These are phyloP conservation scores for Eimeria necatrix DNA, from an alignment of 169 alveolate genomes.

Conservation along the genomic window DNA sequence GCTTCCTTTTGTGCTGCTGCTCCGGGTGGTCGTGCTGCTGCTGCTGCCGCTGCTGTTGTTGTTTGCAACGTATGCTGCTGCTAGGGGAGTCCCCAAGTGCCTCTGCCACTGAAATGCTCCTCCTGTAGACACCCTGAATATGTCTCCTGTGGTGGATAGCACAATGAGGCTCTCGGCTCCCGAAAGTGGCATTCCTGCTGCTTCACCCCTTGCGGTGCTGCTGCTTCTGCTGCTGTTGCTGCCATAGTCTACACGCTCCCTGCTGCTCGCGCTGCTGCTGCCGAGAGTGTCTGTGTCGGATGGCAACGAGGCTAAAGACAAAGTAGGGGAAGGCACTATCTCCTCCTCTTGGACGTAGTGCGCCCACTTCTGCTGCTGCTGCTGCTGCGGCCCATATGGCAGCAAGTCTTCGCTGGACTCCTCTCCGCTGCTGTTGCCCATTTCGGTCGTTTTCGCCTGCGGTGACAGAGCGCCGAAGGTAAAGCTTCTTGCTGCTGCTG, in stretches of 20 bases:
- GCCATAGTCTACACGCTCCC: background rate
- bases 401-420: conserved; percentile 15
- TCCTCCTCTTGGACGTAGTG: background rate
- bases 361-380: conserved; percentile 40
- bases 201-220: background rate
- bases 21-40: background rate
- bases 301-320: conserved; percentile 29
- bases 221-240: conserved; percentile 54
- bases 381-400: conserved; percentile 41
- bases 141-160: conserved; percentile 73
- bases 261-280: conserved; percentile 64
- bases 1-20: background rate
- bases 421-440: conserved; percentile 16
- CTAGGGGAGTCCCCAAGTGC: conserved; percentile 66
- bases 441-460: background rate
- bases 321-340: background rate
- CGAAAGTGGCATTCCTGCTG: background rate
- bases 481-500: conserved; percentile 17
- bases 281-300: conserved; percentile 17
- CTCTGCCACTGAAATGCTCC: conserved; percentile 75
- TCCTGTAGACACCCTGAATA: conserved; percentile 69
- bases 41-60: conserved; percentile 47
- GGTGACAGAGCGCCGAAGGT: background rate
- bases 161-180: conserved; percentile 72
- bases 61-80: conserved; percentile 63